Base-by-base conservation (phyloP, 2,329 filamentous ascomycete genomes). In the Coniochaeta pulveracea region DNA sequence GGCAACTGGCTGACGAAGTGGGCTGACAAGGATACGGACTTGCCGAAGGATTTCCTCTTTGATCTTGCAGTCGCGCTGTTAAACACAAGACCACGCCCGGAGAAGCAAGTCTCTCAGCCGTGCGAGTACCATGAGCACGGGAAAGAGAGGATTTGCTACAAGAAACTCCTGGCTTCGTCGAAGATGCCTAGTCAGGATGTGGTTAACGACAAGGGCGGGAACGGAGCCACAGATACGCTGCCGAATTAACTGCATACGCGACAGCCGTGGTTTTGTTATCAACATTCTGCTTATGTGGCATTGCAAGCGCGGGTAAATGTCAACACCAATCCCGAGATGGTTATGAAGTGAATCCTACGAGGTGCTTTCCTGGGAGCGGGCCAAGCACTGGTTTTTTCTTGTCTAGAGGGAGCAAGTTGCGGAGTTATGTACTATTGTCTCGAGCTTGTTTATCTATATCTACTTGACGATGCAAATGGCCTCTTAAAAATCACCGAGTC, bases 41-140 rank as follows among this genome's bases (percentile, higher is more conserved):
- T 26, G 24, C 24, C 24, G 24, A 26, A 11, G 24, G 24, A 26
- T 5, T 26, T 26, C 24, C 24, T 26, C 24, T 26, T 26, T 26
- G 24, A 26, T 26, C 24, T 26, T 26, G 24, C 24, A 5, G 24
- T 26, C 15, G 5, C 24, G 6, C 24, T 26, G 11, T 26, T 26
- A 11, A 14, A 26, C 6, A 14, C 24, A 26, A 26, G 11, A 14
- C 24, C n/a, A 26, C 15, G 24, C 11, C 5, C 15, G 24, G 11
- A 6, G 24, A 26, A 26, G 5, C 24, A 26, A 14, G 11, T 26
- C 24, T n/a, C 24, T 11, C 24, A 26, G 6, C 24, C 24, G 24
- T 26, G 24, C 24, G 11, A 26, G 24, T 26, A 26, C 15, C 24
- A 26, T 11, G 24, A 26, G 11, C 24, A 26, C 24, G 15, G 11